Conservation (phyloP, 2,329 filamentous ascomycete genomes). For the Pseudocercospora eumusae region DNA sequence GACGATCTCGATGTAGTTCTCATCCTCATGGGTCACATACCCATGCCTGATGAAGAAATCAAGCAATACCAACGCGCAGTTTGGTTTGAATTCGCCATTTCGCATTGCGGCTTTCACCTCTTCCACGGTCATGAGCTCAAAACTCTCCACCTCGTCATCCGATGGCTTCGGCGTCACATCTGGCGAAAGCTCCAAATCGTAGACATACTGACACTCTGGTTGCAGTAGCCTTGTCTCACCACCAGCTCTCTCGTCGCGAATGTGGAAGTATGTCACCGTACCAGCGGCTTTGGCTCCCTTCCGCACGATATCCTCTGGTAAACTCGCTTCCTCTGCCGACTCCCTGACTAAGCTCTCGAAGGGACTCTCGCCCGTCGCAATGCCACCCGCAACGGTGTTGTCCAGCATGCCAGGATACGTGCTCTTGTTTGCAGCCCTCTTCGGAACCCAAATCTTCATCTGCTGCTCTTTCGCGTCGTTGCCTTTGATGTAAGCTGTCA, state of each 20-base stretch:
- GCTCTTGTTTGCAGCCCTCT: slow-evolving; percentile 72
- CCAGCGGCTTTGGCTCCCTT: slow-evolving; percentile 61
- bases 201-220: slow-evolving; percentile 89
- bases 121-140: slow-evolving; percentile 74
- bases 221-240: slow-evolving; percentile 82
- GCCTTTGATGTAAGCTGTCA: slow-evolving; percentile 65
- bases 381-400: slow-evolving; percentile 86
- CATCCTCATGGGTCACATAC: slow-evolving; percentile 75
- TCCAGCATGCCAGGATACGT: slow-evolving; percentile 92
- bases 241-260: slow-evolving; percentile 72
- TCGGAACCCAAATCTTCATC: slow-evolving; percentile 81
- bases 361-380: slow-evolving; percentile 76
- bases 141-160: slow-evolving; percentile 86
- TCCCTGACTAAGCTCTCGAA: slow-evolving; percentile 84
- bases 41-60: slow-evolving; percentile 90
- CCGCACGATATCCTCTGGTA: slow-evolving; percentile 70
- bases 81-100: slow-evolving; percentile 83
- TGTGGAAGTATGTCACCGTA: slow-evolving; percentile 80
- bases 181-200: slow-evolving; percentile 75
- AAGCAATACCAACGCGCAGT: slow-evolving; percentile 79
- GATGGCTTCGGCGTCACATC: slow-evolving; percentile 72
- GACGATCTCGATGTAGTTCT: slow-evolving; percentile 73
- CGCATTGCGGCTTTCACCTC: slow-evolving; percentile 71
- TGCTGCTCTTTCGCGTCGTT: slow-evolving; percentile 50
- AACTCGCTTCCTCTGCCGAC: slow-evolving; percentile 81